These are phyloP conservation scores for Trametes sanguinea DNA, from an alignment of 768 basidiomycete species.

Conservation along the genomic window DNA sequence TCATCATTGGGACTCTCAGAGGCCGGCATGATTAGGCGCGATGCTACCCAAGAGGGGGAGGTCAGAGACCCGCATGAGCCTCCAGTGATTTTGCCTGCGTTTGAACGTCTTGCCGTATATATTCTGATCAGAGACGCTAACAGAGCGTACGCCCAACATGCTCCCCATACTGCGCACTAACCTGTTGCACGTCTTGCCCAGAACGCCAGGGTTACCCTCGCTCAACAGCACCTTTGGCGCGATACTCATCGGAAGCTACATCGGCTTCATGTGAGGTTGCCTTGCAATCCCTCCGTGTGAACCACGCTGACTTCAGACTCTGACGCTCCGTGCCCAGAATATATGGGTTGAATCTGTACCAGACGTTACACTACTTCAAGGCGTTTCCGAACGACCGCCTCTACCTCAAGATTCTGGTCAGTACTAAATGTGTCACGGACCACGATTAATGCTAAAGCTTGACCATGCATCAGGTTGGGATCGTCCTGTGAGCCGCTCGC, in stretches of 20 bases:
- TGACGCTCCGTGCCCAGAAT: not conserved
- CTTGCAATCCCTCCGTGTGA: not conserved
- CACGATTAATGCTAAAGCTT: too few species aligned
- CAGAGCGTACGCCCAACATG: too few species aligned
- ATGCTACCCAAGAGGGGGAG: too few species aligned
- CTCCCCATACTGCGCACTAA: too few species aligned
- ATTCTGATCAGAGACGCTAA: too few species aligned
- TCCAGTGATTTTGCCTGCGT: too few species aligned
- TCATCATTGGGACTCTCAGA: too few species aligned
- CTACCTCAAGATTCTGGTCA: not conserved
- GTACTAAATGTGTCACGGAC: not conserved
- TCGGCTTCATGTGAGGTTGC: not conserved
- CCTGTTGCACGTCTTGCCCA: too few species aligned
- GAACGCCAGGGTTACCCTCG: not conserved
- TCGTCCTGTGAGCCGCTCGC: not conserved
- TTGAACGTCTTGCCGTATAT: too few species aligned
- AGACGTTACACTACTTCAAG: not conserved
- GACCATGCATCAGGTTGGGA: not conserved
- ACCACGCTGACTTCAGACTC: too few species aligned
- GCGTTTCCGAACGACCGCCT: not conserved
- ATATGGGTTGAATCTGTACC: constrained; percentile 1
- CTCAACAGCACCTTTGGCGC: not conserved
- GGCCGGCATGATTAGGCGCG: too few species aligned
- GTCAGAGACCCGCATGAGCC: too few species aligned
- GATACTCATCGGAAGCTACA: not conserved